Percentiles rank a stretch among this genome's conserved stretches.
Evolutionary conservation across 2,329 filamentous ascomycete species (phyloP).

Genomic region (Pseudogymnoascus sp.): DNA sequence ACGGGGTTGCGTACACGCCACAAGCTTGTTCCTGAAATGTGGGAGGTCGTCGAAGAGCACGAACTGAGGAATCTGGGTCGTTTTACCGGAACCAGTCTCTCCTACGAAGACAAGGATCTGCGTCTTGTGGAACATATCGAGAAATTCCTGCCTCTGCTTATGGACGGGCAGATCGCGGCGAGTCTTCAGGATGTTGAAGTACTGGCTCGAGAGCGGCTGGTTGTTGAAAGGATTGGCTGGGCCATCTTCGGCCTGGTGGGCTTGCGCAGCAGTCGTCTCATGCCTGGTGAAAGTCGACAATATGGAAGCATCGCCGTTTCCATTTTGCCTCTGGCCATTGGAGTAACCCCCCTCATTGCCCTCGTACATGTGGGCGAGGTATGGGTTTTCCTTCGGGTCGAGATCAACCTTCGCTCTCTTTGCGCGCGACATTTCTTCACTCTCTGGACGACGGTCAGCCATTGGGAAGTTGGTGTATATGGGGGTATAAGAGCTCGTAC

Average conservation of each 20-base stretch:
- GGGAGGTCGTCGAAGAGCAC: conserved; percentile 95
- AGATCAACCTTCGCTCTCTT: conserved; percentile 36
- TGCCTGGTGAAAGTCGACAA: conserved; percentile 67
- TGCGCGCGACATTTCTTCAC: conserved; percentile 38
- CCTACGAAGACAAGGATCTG: conserved; percentile 98
- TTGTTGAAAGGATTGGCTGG: conserved; percentile 82
- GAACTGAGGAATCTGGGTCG: conserved; percentile 97
- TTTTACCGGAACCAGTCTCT: conserved; percentile 98
- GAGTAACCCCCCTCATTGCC: conserved; percentile 28
- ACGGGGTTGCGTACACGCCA: conserved; percentile 94
- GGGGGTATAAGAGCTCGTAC: conserved; percentile 6
- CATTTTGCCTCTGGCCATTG: conserved; percentile 27
- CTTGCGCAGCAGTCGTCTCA: conserved; percentile 69
- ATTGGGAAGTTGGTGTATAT: conserved; percentile 28
- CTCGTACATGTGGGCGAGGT: conserved; percentile 82
- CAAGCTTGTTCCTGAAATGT: conserved; percentile 75
- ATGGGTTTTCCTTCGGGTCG: conserved; percentile 63
- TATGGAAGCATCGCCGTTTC: conserved; percentile 28
- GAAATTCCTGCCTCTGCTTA: conserved; percentile 88
- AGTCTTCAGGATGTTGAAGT: conserved; percentile 81
- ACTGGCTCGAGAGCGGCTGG: conserved; percentile 65
- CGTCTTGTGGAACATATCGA: conserved; percentile 82
- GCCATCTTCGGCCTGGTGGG: conserved; percentile 66
- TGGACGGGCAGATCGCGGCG: conserved; percentile 84
- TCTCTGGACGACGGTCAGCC: conserved; percentile 48